Percentiles rank a stretch among this genome's conserved stretches.
These are phyloP conservation scores for Cucumis sativus DNA, from an alignment of 306 rosid genomes.

Conservation along the genomic window Cucumber_9930_V3 NC_026659.2:28244501-28245000, in stretches of 20 bases:
- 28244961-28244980: background rate
- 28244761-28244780: background rate
- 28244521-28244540: slow-evolving; percentile 10
- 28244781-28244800: background rate
- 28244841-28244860: background rate
- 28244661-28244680: slow-evolving; percentile 6
- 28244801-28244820: background rate
- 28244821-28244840: background rate
- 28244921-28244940: background rate
- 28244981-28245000: background rate
- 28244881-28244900: background rate
- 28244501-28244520: slow-evolving; percentile 21
- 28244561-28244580: slow-evolving; percentile 6
- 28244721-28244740: background rate
- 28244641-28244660: slow-evolving; percentile 14
- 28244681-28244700: background rate
- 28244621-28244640: slow-evolving; percentile 17
- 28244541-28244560: slow-evolving; percentile 11
- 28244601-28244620: slow-evolving; percentile 10
- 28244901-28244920: background rate
- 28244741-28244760: background rate
- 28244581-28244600: background rate
- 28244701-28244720: background rate
- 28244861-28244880: background rate
- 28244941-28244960: background rate